Evolutionary conservation across 768 basidiomycete genomes (phyloP), one percentile per base, ranked within the genome.

Genomic region (Clitopilus passeckerianus): DNA sequence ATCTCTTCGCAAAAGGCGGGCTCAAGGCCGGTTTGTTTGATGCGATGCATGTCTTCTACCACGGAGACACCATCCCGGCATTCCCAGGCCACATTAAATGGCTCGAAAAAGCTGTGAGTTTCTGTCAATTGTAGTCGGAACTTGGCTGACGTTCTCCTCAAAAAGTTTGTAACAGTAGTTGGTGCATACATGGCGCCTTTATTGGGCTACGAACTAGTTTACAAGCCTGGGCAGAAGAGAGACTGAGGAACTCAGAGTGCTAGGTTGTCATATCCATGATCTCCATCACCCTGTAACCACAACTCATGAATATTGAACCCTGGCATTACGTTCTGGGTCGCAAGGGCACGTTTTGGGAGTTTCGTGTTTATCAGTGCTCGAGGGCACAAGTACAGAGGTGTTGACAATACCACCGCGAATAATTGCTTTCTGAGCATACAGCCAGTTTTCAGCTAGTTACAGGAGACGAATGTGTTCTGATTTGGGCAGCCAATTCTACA

Each of bases 51-150:
- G 61, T 65, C 4, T 64, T 43, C 37, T 72, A 72, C 59, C 54
- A 69, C 24, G 70, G 73, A 0, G 72, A 74, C 52, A 63, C 63
- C 41, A 60, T 63, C 16, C 64, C 67, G 22, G 67, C 58, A 0
- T 60, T 74, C n/a, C 68, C 69, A 7, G 66, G 66, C 6, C 63
- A 70, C 43, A 52, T 72, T 23, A 66, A 63, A 37, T 68, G 68
- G 68, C 18, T 73, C 0, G 72, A 74, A 44, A 69, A 63, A 50
- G 54, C 59, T 53, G 70, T 71, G 57, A 67, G 71, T 65, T 16
- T 20, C 6, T 52, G 22, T 22, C 34, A 43, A 30, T 12, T 20
- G 16, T 22, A 37, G 12, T 6, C 18, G 8, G 27, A n/a, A 8
- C 16, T 16, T 14, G 56, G n/a, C 22, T 53, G 23, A 24, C 30